Evolutionary conservation across 345 rosid species (phyloP), one percentile per base, ranked within the genome.

Genomic region (Toxicodendron radicans): DNA sequence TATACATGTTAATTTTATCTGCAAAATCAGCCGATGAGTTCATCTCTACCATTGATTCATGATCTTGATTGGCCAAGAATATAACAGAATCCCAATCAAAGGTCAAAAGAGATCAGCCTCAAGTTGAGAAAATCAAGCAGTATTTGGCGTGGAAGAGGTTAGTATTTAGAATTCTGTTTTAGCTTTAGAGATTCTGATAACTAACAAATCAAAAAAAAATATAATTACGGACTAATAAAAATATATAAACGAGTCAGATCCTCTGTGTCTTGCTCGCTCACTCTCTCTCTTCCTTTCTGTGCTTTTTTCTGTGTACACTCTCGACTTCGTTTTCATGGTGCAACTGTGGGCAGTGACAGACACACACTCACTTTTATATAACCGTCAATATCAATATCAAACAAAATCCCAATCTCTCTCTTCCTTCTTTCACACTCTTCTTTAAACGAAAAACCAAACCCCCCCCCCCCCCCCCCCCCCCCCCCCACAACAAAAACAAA

Each of bases 321-420:
- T 77, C 81, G 54, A 59, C 82, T 80, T 77, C 84, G 54, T 76
- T 73, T 77, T 62, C 69, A 83, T 75, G 86, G 83, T 64, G 77
- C 73, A 78, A 77, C 80, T 76, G 75, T 68, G 62, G 72, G 73
- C 82, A 53, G 60, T 76, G 59, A 63, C 79, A 68, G 61, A 64
- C 76, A 77, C 82, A 52, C 83, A 46, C 58, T 32, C 43, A 46
- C 73, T 45, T 41, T 45, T 14, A 60, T 65, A 58, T 77, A 74
- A 77, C 80, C 75, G 67, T 74, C 71, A 14, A 64, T 16, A 64
- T 74, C 71, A 14, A 64, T 16, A 60, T 35, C 64, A 32, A 64
- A 71, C 56, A 59, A 27, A 46, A 9, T 53, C 67, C 21, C 64
- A 66, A 48, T 59, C 73, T 30, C 79, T 35, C 8, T 58, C 33